These are phyloP conservation scores for Vitis riparia DNA, from an alignment of 164 flowering plant species.

Conservation along the genomic window DNA sequence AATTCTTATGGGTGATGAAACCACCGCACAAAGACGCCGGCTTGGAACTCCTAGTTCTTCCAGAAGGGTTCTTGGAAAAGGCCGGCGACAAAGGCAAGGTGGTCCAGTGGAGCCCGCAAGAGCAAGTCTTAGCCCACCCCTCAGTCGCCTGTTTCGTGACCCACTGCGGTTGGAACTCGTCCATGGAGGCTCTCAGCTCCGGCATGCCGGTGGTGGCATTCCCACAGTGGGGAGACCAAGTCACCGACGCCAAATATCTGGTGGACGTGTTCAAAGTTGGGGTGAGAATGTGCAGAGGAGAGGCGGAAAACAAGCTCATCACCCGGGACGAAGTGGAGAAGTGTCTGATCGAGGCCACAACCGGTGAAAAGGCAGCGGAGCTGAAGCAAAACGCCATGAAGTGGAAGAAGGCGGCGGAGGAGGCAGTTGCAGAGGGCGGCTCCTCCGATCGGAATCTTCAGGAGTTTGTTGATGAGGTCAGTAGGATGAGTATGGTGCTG, in stretches of 20 bases:
- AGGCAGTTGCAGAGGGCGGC: slow-evolving; percentile 24
- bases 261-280: slow-evolving; percentile 32
- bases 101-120: slow-evolving; percentile 34
- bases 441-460: slow-evolving; percentile 24
- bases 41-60: slow-evolving; percentile 6
- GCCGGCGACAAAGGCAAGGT: slow-evolving; percentile 16
- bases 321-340: slow-evolving; percentile 9
- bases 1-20: slow-evolving; percentile 22
- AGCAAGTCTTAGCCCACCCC: slow-evolving; percentile 24
- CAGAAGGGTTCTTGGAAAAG: slow-evolving; percentile 14
- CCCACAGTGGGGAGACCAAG: slow-evolving; percentile 45
- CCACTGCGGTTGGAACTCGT: slow-evolving; percentile 37
- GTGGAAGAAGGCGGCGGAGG: slow-evolving; percentile 29
- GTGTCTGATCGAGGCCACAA: slow-evolving; percentile 17
- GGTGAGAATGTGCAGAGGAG: slow-evolving; percentile 23
- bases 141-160: slow-evolving; percentile 23
- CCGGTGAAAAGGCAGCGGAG: slow-evolving; percentile 20
- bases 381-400: slow-evolving; percentile 17
- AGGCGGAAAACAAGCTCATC: slow-evolving; percentile 8
- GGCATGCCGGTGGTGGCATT: slow-evolving; percentile 37
- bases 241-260: slow-evolving; percentile 34
- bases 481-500: slow-evolving; percentile 5
- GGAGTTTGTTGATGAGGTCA: slow-evolving; percentile 21
- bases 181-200: slow-evolving; percentile 21
- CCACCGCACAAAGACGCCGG: slow-evolving; percentile 19